Evolutionary conservation across 116 monocot genomes (phyloP), one percentile per base, ranked within the genome.

Genomic region (Zostera marina): DNA sequence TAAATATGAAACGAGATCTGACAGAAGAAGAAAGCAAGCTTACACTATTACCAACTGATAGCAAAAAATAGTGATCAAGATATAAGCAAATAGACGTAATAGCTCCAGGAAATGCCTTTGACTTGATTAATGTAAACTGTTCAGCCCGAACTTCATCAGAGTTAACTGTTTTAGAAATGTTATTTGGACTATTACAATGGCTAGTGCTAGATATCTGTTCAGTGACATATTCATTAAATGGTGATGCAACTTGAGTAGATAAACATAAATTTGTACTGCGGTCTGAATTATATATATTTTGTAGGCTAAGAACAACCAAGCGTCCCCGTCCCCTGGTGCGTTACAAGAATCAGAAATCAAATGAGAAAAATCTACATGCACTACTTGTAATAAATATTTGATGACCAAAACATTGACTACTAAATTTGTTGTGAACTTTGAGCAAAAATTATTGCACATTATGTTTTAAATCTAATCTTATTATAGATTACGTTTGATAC

Each of bases 41-140:
- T 81, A 98, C 98, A 63, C 60, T 70, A 66, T 81, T 90, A 68
- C 98, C 98, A 71, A 86, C 73, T 66, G 98, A 81, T 46, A 74
- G 85, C 74, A 98, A 60, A 43, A 98, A 56, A 77, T 83, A 90
- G 44, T 72, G 71, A 61, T 83, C 73, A 47, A 85, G 72, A 74
- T 81, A 98, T 32, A 83, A 53, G 51, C 83, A 83, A 56, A 86
- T 69, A 46, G 83, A 72, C 60, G 86, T 71, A 20, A 98, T 86
- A 45, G 76, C 86, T 42, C 98, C 98, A 56, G 65, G 56, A 14
- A 82, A 73, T 57, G 69, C 44, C 44, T 56, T 47, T 24, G 74
- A 60, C 59, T 56, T 68, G 62, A 86, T 8, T 46, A 65, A 60
- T 54, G 66, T 73, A 44, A 86, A 70, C 14, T 74, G 67, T 8